These are phyloP conservation scores for Silene conica DNA, from an alignment of 148 eudicot genomes.

Conservation along the genomic window DNA sequence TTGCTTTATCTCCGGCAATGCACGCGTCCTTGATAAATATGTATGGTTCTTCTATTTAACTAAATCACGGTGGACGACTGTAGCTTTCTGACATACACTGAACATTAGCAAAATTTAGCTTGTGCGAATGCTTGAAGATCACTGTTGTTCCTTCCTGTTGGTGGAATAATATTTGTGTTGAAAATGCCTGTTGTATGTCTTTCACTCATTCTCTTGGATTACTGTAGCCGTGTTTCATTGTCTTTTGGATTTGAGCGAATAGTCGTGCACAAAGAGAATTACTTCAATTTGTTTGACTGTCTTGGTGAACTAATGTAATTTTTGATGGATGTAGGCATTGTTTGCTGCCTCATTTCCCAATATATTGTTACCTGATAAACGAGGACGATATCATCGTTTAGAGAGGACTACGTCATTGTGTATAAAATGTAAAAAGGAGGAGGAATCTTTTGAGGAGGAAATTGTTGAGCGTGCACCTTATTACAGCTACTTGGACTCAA, in stretches of 20 bases:
- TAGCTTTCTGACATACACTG: no score
- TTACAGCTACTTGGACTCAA: conserved; percentile 81
- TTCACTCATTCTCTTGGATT: background rate
- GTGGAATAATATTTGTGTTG: no score
- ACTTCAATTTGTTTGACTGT: conserved; percentile 1
- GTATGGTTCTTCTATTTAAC: no score
- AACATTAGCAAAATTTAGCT: no score
- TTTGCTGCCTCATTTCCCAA: conserved; percentile 44
- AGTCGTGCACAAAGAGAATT: background rate
- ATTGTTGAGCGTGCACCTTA: conserved; percentile 84
- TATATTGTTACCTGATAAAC: conserved; percentile 31
- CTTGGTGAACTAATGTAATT: conserved; percentile 6
- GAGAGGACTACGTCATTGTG: conserved; percentile 34
- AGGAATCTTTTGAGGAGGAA: conserved; percentile 44
- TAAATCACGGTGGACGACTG: no score
- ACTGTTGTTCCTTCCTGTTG: no score
- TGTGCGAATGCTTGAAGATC: no score
- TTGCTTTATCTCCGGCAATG: no score
- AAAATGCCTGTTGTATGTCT: no score
- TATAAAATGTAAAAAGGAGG: conserved; percentile 66
- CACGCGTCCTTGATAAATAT: no score
- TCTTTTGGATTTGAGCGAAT: background rate
- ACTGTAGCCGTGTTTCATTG: background rate
- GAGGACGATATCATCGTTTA: conserved; percentile 24
- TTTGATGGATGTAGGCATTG: conserved; percentile 36